Evolutionary conservation across 2,329 filamentous ascomycete genomes (phyloP), one percentile per base, ranked within the genome.

Genomic region (Colletotrichum tropicicola): DNA sequence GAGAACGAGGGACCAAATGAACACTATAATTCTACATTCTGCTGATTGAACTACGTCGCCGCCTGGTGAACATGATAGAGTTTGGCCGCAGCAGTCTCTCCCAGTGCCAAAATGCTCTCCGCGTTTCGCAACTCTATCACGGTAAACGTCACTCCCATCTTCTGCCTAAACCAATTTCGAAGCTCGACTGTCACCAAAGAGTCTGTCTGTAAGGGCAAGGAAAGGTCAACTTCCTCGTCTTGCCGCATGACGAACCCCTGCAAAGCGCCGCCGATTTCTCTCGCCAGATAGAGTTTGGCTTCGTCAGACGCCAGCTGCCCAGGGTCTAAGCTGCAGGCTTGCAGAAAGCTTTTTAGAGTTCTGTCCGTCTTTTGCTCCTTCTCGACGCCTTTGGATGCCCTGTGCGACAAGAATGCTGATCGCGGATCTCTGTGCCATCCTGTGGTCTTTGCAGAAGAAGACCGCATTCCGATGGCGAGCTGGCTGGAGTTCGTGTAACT

Each of bases 111-210:
- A 12, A 65, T 44, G 30, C 62, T 65, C 8, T 49, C 35, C 37
- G 62, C 62, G 13, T n/a, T 39, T 27, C 51, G 35, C 44, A 65
- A 17, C 35, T 65, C 62, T 5, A 65, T 5, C 3, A 65, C 23
- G 2, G 58, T 62, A 10, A 65, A 37, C 9, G 30, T 25, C 3
- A 73, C 59, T 1, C 66, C 68, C 15, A 71, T 59, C 7, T 45
- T 58, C 19, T 69, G 65, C 25, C 57, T 55, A 35, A 68, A 66
- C 72, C 72, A 73, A 3, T 55, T 62, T 1, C 69, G 51, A 19
- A 73, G 37, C 52, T 73, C 72, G 5, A 73, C 49, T 1, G 59
- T 70, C 0, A 72, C 64, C 12, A 73, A 41, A 4, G 70, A 72
- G 39, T 73, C 72, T 10, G 72, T 23, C 28, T 43, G 28, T 70